Evolutionary conservation across 768 basidiomycete species (phyloP).

Genomic region (Trichaptum fuscoviolaceum): DNA sequence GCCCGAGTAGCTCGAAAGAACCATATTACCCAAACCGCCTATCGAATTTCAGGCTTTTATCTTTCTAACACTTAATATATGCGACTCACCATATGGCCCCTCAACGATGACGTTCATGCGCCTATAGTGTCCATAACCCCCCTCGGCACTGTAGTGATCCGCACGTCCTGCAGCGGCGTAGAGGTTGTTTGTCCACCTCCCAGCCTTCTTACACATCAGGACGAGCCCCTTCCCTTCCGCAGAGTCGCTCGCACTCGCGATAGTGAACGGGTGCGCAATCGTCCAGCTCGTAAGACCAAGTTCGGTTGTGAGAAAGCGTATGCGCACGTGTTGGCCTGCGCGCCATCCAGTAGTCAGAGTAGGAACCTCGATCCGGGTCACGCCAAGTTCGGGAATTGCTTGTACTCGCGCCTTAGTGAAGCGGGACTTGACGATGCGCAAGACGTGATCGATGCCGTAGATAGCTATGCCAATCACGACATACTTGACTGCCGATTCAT

Average conservation of each 20-base stretch:
- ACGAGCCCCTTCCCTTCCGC: conserved; percentile 51
- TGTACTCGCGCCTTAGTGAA: conserved; percentile 51
- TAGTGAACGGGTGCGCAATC: conserved; percentile 78
- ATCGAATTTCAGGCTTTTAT: not conserved
- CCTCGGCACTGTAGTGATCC: conserved; percentile 26
- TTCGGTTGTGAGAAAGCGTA: conserved; percentile 52
- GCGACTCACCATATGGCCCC: conserved; percentile 53
- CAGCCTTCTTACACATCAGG: conserved; percentile 59
- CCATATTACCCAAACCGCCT: conserved; percentile 56
- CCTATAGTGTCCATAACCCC: conserved; percentile 28
- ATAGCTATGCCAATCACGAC: conserved; percentile 43
- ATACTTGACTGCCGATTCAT: conserved; percentile 45
- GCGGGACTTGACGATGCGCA: conserved; percentile 63
- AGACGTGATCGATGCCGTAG: conserved; percentile 54
- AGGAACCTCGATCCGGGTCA: conserved; percentile 61
- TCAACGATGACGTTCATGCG: conserved; percentile 50
- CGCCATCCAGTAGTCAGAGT: conserved; percentile 68
- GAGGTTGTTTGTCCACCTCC: conserved; percentile 57
- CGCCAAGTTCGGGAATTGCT: conserved; percentile 53
- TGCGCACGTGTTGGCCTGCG: conserved; percentile 77
- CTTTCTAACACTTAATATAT: not conserved
- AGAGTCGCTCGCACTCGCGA: conserved; percentile 56
- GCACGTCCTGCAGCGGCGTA: conserved; percentile 42
- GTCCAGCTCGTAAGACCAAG: conserved; percentile 53
- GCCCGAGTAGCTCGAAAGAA: conserved; percentile 59